Evolutionary conservation across 2,329 filamentous ascomycete species (phyloP).

Genomic region (Grosmannia clavigera): DNA sequence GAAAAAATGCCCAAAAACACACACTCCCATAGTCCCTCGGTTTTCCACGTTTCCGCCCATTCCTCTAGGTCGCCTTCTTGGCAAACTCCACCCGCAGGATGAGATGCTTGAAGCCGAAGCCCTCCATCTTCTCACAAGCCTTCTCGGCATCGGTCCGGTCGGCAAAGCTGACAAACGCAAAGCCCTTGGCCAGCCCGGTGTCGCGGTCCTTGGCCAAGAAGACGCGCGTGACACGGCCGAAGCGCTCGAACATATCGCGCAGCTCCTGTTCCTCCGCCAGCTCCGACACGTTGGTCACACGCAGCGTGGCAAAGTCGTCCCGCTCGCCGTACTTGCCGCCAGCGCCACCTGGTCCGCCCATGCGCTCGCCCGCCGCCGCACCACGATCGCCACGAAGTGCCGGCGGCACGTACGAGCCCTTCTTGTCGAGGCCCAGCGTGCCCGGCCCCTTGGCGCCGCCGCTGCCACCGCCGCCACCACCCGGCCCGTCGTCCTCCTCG

Average conservation of each 20-base stretch:
- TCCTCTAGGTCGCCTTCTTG: constrained; percentile 40
- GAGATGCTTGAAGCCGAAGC: constrained; percentile 79
- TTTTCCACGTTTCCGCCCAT: neutral
- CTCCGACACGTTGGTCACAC: constrained; percentile 97
- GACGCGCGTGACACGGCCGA: constrained; percentile 90
- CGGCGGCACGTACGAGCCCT: constrained; percentile 84
- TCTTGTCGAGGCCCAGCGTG: constrained; percentile 47
- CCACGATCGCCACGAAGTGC: constrained; percentile 70
- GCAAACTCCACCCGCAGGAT: constrained; percentile 82
- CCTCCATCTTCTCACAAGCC: constrained; percentile 96
- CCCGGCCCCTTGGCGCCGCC: constrained; percentile 36
- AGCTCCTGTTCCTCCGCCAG: constrained; percentile 94
- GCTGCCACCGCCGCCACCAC: constrained; percentile 23
- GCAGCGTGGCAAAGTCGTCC: constrained; percentile 89
- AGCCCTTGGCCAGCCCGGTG: constrained; percentile 91
- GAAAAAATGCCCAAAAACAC: neutral
- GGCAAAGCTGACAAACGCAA: constrained; percentile 95
- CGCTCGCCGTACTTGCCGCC: constrained; percentile 69
- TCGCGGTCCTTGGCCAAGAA: constrained; percentile 98
- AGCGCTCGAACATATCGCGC: constrained; percentile 95
- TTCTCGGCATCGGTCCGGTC: constrained; percentile 81
- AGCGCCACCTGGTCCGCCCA: constrained; percentile 50
- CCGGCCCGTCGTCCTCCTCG: constrained; percentile 43
- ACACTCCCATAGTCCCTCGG: neutral
- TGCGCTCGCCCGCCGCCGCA: constrained; percentile 47